A percentile compares a stretch with the other conserved stretches of the same genome.
Conservation (phyloP, 2,329 filamentous ascomycete species). For the Penicillium hordei region DNA sequence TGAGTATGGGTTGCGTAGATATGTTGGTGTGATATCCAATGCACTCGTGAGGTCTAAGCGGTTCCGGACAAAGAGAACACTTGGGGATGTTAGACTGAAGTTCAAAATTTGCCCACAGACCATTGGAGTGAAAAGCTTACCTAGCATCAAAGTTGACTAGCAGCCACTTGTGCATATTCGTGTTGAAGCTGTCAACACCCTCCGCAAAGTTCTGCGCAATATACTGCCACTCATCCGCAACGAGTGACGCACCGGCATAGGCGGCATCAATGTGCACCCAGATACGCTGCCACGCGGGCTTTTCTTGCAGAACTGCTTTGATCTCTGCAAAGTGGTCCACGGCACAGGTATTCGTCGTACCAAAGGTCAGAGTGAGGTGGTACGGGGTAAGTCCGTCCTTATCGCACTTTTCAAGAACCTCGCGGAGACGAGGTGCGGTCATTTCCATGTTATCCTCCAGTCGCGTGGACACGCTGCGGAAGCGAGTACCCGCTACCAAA, state of each 20-base stretch:
- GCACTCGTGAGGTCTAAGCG: slow-evolving; percentile 75
- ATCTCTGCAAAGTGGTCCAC: slow-evolving; percentile 78
- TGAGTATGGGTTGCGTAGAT: slow-evolving; percentile 77
- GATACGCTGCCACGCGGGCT: slow-evolving; percentile 55
- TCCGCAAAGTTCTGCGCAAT: slow-evolving; percentile 59
- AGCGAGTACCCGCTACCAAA: slow-evolving; percentile 80
- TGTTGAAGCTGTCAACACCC: slow-evolving; percentile 82
- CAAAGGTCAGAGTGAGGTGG: slow-evolving; percentile 79
- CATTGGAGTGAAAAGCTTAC: slow-evolving; percentile 24
- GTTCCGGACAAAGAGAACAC: slow-evolving; percentile 75
- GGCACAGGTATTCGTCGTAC: slow-evolving; percentile 85
- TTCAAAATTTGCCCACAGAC: too few species aligned
- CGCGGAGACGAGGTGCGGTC: slow-evolving; percentile 62
- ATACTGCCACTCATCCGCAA: slow-evolving; percentile 77
- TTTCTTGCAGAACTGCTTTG: slow-evolving; percentile 52
- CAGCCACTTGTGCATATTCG: slow-evolving; percentile 98
- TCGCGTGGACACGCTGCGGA: slow-evolving; percentile 64
- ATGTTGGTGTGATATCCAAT: slow-evolving; percentile 74
- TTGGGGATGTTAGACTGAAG: slow-evolving; percentile 44
- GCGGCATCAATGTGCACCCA: slow-evolving; percentile 96
- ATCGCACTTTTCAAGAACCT: slow-evolving; percentile 64
- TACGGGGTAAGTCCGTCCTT: slow-evolving; percentile 76
- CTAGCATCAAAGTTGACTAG: slow-evolving; percentile 84
- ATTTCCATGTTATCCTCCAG: slow-evolving; percentile 67
- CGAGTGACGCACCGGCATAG: slow-evolving; percentile 81